phyloP scores from a whole-genome alignment of 2,329 filamentous ascomycete species.

The Rhinocladiella similis region DNA sequence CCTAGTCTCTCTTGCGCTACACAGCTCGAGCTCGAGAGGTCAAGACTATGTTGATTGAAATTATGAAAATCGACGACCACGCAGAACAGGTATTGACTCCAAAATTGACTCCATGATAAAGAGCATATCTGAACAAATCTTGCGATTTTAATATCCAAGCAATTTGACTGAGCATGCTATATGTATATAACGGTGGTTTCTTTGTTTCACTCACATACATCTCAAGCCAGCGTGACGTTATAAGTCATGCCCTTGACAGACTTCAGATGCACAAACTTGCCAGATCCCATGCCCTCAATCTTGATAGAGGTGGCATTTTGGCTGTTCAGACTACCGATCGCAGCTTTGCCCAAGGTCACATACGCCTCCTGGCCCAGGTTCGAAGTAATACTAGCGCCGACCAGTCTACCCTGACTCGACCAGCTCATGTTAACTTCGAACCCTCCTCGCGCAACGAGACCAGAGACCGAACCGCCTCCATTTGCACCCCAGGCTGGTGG shows the following conservation, averaged over 20 bases:
- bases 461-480: neutral
- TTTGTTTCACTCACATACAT: too few relatives aligned
- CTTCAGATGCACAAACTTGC: neutral
- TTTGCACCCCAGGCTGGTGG: conserved; percentile 2
- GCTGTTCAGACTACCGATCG: neutral
- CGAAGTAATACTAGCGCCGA: neutral
- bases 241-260: neutral
- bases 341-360: neutral
- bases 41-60: too few relatives aligned
- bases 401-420: neutral
- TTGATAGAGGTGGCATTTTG: neutral
- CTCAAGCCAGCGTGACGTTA: neutral
- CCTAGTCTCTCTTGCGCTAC: too few relatives aligned
- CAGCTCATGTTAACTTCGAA: conserved; percentile 4
- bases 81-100: too few relatives aligned
- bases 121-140: too few relatives aligned
- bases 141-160: too few relatives aligned
- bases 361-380: conserved; percentile 5
- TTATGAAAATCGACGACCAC: too few relatives aligned
- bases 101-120: too few relatives aligned
- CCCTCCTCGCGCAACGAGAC: conserved; percentile 4
- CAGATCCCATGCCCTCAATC: neutral
- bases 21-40: too few relatives aligned
- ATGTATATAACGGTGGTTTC: too few relatives aligned
- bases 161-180: too few relatives aligned